Conservation (phyloP, 495 filamentous ascomycete species). For the Penicillium robsamsonii region DNA sequence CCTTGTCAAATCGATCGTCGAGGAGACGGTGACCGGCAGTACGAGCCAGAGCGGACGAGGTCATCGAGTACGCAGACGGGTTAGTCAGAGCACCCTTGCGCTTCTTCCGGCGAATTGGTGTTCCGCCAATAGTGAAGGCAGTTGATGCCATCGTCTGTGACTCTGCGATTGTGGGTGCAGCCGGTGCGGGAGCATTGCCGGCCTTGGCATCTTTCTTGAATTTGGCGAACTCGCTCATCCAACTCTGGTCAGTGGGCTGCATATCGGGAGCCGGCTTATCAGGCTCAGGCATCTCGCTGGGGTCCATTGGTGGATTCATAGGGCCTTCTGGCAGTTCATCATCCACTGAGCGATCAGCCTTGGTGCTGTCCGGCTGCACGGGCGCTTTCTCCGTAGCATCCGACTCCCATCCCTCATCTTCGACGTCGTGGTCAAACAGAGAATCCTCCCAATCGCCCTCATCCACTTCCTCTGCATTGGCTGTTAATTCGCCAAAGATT, state of each 20-base stretch:
- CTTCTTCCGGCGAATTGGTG: slow-evolving; percentile 80
- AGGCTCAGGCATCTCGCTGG: slow-evolving; percentile 48
- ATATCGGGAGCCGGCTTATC: slow-evolving; percentile 39
- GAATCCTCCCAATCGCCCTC: slow-evolving; percentile 63
- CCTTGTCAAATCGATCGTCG: slow-evolving; percentile 86
- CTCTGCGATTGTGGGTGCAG: slow-evolving; percentile 43
- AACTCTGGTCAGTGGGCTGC: slow-evolving; percentile 61
- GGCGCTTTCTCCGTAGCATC: slow-evolving; percentile 82
- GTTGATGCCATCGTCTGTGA: slow-evolving; percentile 70
- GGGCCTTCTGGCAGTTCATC: slow-evolving; percentile 8
- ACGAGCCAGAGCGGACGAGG: slow-evolving; percentile 79
- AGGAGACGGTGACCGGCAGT: slow-evolving; percentile 86
- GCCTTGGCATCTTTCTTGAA: slow-evolving; percentile 73
- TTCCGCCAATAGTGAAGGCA: slow-evolving; percentile 65
- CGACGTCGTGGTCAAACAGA: slow-evolving; percentile 58
- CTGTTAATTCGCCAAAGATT: slow-evolving; percentile 74
- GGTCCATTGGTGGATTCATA: slow-evolving; percentile 13
- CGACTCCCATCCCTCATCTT: slow-evolving; percentile 86
- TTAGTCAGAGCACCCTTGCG: slow-evolving; percentile 87
- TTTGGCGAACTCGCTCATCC: slow-evolving; percentile 86
- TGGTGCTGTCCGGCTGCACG: slow-evolving; percentile 41
- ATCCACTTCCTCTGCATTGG: slow-evolving; percentile 70
- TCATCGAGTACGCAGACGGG: slow-evolving; percentile 94
- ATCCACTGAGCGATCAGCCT: slow-evolving; percentile 16
- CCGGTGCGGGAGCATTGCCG: slow-evolving; percentile 42